Evolutionary conservation across 2,329 filamentous ascomycete species (phyloP), one percentile per base, ranked within the genome.

Genomic region (Colletotrichum sojae): DNA sequence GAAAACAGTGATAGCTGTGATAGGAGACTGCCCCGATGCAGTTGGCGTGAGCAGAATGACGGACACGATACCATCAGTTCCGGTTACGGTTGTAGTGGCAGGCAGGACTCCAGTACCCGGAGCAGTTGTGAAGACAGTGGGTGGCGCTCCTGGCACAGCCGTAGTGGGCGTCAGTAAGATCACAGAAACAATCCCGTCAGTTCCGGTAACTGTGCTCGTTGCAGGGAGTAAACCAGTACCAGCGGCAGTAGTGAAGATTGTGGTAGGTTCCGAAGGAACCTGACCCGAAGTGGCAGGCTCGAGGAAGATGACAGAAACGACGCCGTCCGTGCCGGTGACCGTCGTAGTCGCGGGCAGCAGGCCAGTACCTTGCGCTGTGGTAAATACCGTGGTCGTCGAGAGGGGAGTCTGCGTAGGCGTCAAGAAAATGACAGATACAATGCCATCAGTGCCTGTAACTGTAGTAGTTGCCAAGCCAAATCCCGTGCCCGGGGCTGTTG

Each of bases 311-410:
- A 48, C 45, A n/a, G 45, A 48, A 6, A 48, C 45, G 45, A 48
- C 45, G 9, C 45, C 45, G 18, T 48, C 45, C 9, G 45, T 18
- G 16, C 45, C 45, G 6, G 45, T 48, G 4, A 48, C 15, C 6
- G 45, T 48, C 6, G 45, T 48, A 5, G 45, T 58, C 15, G 54
- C 54, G 6, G 55, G 55, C 43, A 58, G 18, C 22, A 58, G 20
- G 9, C 27, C 27, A 27, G 49, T 52, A 0, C 49, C 49, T 16
- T 20, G 49, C 12, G 27, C 18, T 13, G 55, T 63, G 4, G 51
- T 56, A 40, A 63, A 67, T 15, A 67, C 39, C 6, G 64, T 65
- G 18, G 45, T 18, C 9, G 45, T 6, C 45, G n/a, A 9, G 31
- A 31, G 36, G 10, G 18, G 16, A 27, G 22, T 27, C 15, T 45